Conservation (phyloP, 805 yeast genomes). For the Myxozyma geophila region DNA sequence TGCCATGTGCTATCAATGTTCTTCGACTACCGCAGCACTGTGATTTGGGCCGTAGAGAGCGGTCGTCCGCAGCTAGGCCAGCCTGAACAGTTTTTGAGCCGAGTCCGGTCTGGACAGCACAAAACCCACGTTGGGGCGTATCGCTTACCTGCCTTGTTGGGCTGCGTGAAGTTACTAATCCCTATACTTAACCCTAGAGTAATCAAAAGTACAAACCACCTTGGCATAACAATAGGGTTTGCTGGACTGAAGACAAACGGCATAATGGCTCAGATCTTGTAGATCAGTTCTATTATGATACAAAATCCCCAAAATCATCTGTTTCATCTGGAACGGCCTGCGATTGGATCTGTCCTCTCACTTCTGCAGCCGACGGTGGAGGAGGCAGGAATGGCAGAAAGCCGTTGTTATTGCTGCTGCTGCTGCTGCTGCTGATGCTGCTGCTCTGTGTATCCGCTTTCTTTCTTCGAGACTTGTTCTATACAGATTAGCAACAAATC, state of each 20-base stretch:
- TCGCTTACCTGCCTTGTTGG: conserved; percentile 1
- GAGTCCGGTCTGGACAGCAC: neutral
- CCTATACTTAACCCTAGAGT: too few relatives aligned
- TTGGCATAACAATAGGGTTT: too few relatives aligned
- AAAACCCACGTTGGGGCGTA: conserved; percentile 3
- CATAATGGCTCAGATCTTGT: too few relatives aligned
- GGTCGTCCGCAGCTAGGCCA: neutral
- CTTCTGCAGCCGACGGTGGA: conserved; percentile 40
- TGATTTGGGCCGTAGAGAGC: neutral
- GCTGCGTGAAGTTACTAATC: neutral
- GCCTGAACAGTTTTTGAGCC: neutral
- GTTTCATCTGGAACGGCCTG: conserved; percentile 3
- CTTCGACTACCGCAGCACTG: too few relatives aligned
- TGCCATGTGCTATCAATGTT: too few relatives aligned
- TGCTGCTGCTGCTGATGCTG: conserved; percentile 1
- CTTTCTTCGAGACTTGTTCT: conserved; percentile 1
- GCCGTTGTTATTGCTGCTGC: neutral
- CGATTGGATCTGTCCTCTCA: conserved; percentile 13
- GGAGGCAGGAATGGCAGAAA: conserved; percentile 36
- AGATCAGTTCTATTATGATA: neutral
- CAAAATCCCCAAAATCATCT: conserved; percentile 25
- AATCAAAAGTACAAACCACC: too few relatives aligned
- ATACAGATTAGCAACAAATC: neutral
- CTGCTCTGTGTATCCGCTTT: neutral
- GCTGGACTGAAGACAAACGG: too few relatives aligned